Evolutionary conservation across 352 stramenopile species (phyloP).

Genomic region (Saprolegnia diclina): DNA sequence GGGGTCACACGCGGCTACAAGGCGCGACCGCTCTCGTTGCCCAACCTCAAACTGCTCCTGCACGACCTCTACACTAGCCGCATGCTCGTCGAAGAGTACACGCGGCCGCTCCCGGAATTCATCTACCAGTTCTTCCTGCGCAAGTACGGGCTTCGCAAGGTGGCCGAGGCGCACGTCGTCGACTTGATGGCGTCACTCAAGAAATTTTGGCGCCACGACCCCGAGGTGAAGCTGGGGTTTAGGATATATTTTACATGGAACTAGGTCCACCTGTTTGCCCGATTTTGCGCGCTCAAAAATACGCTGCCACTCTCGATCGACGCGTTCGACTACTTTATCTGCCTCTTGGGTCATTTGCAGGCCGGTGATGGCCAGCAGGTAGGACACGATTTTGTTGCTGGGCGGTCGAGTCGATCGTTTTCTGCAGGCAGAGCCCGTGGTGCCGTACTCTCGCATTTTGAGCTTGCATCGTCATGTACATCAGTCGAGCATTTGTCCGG

Average conservation of each 20-base stretch:
- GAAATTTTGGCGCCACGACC: not conserved
- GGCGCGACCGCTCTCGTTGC: not conserved
- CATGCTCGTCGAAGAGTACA: not conserved
- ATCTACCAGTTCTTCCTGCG: constrained; percentile 12
- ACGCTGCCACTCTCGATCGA: not conserved
- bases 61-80: not conserved
- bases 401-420: no score
- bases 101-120: not conserved
- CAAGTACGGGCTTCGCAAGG: constrained; percentile 8
- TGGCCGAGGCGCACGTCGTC: constrained; percentile 10
- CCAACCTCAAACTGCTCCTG: constrained; percentile 13
- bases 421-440: not conserved
- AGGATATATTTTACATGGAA: no score
- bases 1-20: constrained; percentile 2
- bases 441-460: not conserved
- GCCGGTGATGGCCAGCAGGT: not conserved
- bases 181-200: constrained; percentile 13
- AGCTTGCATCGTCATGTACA: not conserved
- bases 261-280: constrained; percentile 6
- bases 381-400: not conserved
- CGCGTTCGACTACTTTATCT: constrained; percentile 15
- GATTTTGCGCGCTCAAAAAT: not conserved
- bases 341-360: not conserved
- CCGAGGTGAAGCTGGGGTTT: not conserved
- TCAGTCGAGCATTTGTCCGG: not conserved